Percentiles rank a stretch among this genome's conserved stretches.
phyloP scores from a whole-genome alignment of 225 moss, liverwort and hornwort genomes.

The Pseudisothecium myosuroides region DNA sequence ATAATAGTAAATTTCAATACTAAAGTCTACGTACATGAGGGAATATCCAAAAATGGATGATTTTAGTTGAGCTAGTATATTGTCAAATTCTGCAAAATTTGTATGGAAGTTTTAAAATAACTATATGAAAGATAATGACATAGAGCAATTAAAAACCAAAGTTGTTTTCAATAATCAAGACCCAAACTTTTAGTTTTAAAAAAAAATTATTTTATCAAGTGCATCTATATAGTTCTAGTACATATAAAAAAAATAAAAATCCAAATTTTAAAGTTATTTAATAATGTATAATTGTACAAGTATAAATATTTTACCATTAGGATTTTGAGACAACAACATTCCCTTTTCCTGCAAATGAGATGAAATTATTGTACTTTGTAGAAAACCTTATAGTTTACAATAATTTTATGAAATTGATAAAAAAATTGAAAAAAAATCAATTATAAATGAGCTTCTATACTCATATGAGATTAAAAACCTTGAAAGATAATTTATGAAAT shows the following conservation, averaged over 20 bases:
- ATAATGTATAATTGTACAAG: too few relatives aligned
- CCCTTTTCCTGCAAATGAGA: not conserved
- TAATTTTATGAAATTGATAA: too few relatives aligned
- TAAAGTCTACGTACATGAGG: not conserved
- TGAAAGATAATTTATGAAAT: not conserved
- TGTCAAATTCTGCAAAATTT: not conserved
- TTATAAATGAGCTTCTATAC: not conserved
- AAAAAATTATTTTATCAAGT: too few relatives aligned
- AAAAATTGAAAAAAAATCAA: not conserved
- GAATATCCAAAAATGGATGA: not conserved
- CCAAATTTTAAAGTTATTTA: rapidly evolving
- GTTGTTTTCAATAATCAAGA: too few relatives aligned
- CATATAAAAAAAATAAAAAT: rapidly evolving
- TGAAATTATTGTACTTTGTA: too few relatives aligned
- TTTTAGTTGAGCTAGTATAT: not conserved
- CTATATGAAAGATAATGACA: not conserved
- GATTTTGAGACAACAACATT: not conserved
- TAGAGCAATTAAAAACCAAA: not conserved
- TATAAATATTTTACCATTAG: not conserved
- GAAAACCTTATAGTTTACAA: too few relatives aligned
- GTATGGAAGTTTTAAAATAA: not conserved
- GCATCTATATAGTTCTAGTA: too few relatives aligned
- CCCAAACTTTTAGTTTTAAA: not conserved
- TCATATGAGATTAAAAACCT: too few relatives aligned
- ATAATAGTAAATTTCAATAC: not conserved